These are phyloP conservation scores for Colletotrichum sp. DNA, from an alignment of 2,329 filamentous ascomycete genomes.

Conservation along the genomic window DNA sequence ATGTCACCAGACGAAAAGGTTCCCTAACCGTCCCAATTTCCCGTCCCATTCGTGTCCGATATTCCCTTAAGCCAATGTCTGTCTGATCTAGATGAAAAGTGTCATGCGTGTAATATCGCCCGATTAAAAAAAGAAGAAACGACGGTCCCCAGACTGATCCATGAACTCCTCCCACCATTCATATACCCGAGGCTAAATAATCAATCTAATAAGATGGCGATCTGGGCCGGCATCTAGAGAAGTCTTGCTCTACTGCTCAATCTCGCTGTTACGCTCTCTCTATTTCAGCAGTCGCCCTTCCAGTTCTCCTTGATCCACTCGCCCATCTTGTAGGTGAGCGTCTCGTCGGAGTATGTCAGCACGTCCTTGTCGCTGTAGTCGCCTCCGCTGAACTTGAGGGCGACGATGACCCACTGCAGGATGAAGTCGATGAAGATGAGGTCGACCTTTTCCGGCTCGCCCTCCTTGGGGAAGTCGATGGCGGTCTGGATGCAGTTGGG, in stretches of 20 bases:
- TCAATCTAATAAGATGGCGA: neutral
- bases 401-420: slow-evolving; percentile 78
- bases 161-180: neutral
- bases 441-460: slow-evolving; percentile 76
- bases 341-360: slow-evolving; percentile 55
- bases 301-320: slow-evolving; percentile 66
- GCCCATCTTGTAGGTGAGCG: slow-evolving; percentile 60
- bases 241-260: neutral
- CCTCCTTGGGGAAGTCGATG: slow-evolving; percentile 62
- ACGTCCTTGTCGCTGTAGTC: slow-evolving; percentile 55
- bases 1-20: neutral
- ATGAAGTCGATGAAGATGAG: slow-evolving; percentile 93
- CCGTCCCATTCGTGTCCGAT: neutral
- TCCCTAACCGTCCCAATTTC: neutral
- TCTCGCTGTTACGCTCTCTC: neutral
- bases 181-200: neutral
- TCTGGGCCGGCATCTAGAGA: neutral
- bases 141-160: neutral
- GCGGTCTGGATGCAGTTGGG: slow-evolving; percentile 84
- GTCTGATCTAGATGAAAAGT: neutral
- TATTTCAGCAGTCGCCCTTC: slow-evolving; percentile 49
- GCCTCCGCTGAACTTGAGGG: slow-evolving; percentile 66
- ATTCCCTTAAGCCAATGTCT: neutral
- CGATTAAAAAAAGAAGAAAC: neutral
- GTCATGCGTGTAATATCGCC: neutral